Evolutionary conservation across 495 filamentous ascomycete species (phyloP).

Genomic region (Annulohypoxylon maeteangense): DNA sequence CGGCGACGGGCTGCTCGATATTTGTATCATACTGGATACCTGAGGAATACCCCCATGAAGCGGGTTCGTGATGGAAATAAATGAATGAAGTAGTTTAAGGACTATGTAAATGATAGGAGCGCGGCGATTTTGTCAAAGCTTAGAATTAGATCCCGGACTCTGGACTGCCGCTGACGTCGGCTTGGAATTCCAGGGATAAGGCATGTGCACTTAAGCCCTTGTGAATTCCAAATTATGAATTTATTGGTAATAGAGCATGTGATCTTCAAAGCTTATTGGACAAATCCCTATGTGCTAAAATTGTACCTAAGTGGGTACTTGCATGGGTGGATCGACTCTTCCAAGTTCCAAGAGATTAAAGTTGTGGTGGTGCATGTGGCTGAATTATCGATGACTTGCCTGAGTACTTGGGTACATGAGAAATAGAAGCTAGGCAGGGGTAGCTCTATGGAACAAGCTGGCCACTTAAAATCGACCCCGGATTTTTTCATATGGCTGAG

Average conservation of each 20-base stretch:
- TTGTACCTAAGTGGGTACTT: not conserved
- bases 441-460: conserved; percentile 43
- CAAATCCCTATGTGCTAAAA: not conserved
- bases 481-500: conserved; percentile 46
- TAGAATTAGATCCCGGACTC: conserved; percentile 1
- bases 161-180: conserved; percentile 31
- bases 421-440: conserved; percentile 36
- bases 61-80: conserved; percentile 8
- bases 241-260: no score
- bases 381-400: conserved; percentile 2
- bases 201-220: conserved; percentile 2
- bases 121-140: not conserved
- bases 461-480: conserved; percentile 43
- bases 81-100: conserved; percentile 21
- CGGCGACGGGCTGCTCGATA: conserved; percentile 53
- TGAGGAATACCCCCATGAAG: conserved; percentile 27
- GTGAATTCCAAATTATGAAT: no score
- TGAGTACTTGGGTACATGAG: conserved; percentile 17
- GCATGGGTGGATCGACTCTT: not conserved
- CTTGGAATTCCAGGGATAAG: conserved; percentile 21
- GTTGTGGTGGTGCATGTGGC: conserved; percentile 17
- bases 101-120: conserved; percentile 18
- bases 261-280: not conserved
- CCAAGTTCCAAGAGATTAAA: conserved; percentile 2
- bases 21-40: conserved; percentile 46